phyloP scores from a whole-genome alignment of 2,329 filamentous ascomycete genomes.

The Leptoxyphium fumago region DNA sequence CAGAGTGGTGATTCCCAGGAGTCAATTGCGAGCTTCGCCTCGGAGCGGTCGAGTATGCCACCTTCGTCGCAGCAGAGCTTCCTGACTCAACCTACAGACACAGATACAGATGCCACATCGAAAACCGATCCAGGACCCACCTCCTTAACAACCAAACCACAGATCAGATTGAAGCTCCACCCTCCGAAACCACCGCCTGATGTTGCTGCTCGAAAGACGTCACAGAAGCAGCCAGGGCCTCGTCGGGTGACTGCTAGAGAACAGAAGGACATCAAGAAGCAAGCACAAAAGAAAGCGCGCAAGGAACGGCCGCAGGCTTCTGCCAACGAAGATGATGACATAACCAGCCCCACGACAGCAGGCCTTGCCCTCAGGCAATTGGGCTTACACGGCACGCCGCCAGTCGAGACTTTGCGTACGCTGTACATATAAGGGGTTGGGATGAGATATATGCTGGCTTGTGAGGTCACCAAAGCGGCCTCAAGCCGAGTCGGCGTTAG shows the following conservation, averaged over 20 bases:
- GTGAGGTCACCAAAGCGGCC: no score
- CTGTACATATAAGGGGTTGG: slow-evolving; percentile 21
- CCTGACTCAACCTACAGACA: slow-evolving; percentile 7
- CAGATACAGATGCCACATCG: background rate
- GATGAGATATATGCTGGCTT: no score
- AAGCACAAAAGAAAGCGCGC: slow-evolving; percentile 26
- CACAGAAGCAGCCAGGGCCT: slow-evolving; percentile 21
- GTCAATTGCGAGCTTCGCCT: slow-evolving; percentile 19
- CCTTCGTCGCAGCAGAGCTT: slow-evolving; percentile 13
- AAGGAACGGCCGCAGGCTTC: slow-evolving; percentile 23
- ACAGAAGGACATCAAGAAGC: slow-evolving; percentile 25
- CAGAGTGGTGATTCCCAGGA: slow-evolving; percentile 16
- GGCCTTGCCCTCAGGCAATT: slow-evolving; percentile 18
- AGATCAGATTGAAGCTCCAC: slow-evolving; percentile 21
- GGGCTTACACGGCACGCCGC: slow-evolving; percentile 19
- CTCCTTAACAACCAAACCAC: slow-evolving; percentile 5
- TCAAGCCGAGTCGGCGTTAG: no score
- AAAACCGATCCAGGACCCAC: background rate
- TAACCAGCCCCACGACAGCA: slow-evolving; percentile 10
- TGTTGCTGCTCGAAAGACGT: slow-evolving; percentile 13
- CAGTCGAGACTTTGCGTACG: slow-evolving; percentile 22
- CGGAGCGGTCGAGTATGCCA: slow-evolving; percentile 17
- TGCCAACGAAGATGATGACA: slow-evolving; percentile 4
- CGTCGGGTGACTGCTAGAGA: slow-evolving; percentile 20
- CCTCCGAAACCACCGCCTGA: slow-evolving; percentile 16